Evolutionary conservation across 2,329 filamentous ascomycete species (phyloP).

Genomic region (Colletotrichum sp.): DNA sequence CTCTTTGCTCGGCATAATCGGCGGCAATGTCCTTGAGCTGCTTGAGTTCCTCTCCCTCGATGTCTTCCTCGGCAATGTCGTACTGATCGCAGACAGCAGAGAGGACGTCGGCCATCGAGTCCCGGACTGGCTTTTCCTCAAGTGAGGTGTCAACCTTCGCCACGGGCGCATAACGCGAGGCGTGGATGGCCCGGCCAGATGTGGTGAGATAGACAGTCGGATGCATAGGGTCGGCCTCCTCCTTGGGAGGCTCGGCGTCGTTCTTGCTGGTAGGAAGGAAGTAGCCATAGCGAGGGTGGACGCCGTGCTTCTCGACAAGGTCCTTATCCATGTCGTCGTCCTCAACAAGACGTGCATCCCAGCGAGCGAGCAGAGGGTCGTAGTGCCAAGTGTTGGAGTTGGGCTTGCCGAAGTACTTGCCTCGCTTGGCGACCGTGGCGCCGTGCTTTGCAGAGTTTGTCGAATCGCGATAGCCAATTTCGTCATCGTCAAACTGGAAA

Average conservation of each 20-base stretch:
- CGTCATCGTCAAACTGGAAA: slow-evolving; percentile 54
- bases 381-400: slow-evolving; percentile 60
- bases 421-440: slow-evolving; percentile 56
- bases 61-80: slow-evolving; percentile 36
- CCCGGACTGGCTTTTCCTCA: slow-evolving; percentile 5
- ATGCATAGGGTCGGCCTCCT: slow-evolving; percentile 48
- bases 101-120: slow-evolving; percentile 34
- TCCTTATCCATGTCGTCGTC: slow-evolving; percentile 58
- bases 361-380: slow-evolving; percentile 58
- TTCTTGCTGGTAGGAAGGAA: slow-evolving; percentile 55
- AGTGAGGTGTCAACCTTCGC: slow-evolving; percentile 27
- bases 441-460: slow-evolving; percentile 60
- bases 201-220: slow-evolving; percentile 56
- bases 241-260: slow-evolving; percentile 42
- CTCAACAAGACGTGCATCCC: slow-evolving; percentile 54
- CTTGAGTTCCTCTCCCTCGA: slow-evolving; percentile 37
- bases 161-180: slow-evolving; percentile 43
- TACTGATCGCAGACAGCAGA: slow-evolving; percentile 42
- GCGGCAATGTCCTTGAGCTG: slow-evolving; percentile 31
- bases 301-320: slow-evolving; percentile 50
- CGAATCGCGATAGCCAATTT: slow-evolving; percentile 66
- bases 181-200: slow-evolving; percentile 51
- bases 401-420: slow-evolving; percentile 58
- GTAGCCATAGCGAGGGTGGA: slow-evolving; percentile 61
- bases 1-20: slow-evolving; percentile 9